phyloP scores from a whole-genome alignment of 2,329 filamentous ascomycete genomes.

The Penicillium sp. region DNA sequence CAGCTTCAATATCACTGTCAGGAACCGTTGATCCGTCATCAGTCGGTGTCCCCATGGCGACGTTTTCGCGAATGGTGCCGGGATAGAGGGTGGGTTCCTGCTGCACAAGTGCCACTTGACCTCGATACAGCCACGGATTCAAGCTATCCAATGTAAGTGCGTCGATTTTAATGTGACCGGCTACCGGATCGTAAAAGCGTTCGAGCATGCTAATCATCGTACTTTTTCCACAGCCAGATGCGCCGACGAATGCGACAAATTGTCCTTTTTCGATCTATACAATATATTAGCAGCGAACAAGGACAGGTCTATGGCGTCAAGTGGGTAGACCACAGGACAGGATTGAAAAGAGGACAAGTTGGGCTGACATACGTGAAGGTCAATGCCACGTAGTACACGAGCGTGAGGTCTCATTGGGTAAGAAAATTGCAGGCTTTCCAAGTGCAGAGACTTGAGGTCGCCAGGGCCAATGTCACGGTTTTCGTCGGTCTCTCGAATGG shows the following conservation, averaged over 20 bases:
- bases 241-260: conserved; percentile 55
- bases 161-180: conserved; percentile 65
- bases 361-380: conserved; percentile 14
- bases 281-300: not conserved
- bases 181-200: conserved; percentile 66
- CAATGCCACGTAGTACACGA: conserved; percentile 27
- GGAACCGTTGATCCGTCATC: conserved; percentile 37
- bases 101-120: conserved; percentile 65
- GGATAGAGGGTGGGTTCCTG: conserved; percentile 73
- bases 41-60: conserved; percentile 54
- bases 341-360: not conserved
- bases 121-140: conserved; percentile 61
- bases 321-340: no score
- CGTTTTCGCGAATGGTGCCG: conserved; percentile 67
- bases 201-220: conserved; percentile 62
- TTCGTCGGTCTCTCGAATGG: conserved; percentile 43
- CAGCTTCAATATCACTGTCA: conserved; percentile 29
- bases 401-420: conserved; percentile 26
- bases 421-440: conserved; percentile 44
- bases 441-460: conserved; percentile 35
- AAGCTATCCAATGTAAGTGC: conserved; percentile 57
- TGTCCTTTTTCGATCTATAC: conserved; percentile 45
- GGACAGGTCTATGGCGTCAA: not conserved
- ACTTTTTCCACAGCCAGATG: conserved; percentile 61
- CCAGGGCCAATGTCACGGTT: conserved; percentile 31